Conservation (phyloP, 805 yeast species). For the Hanseniaspora taiwanica region DNA sequence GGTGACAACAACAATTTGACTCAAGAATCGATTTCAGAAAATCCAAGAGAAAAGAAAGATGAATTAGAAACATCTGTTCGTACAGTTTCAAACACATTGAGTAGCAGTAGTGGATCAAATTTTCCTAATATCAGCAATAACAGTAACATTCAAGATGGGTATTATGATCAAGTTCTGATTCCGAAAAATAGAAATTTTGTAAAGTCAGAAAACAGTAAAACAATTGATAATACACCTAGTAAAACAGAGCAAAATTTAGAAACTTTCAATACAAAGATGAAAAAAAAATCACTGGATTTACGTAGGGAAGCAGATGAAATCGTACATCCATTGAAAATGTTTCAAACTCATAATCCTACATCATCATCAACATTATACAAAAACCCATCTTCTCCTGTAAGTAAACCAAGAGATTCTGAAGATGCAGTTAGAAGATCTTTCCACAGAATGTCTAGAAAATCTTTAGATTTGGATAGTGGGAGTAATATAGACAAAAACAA, state of each 20-base stretch:
- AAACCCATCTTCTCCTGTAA: conserved; percentile 57
- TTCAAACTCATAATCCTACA: too few species aligned
- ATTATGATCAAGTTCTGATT: neutral
- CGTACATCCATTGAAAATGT: too few species aligned
- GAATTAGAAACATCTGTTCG: neutral
- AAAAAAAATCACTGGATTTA: conserved; percentile 33
- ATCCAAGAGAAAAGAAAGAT: neutral
- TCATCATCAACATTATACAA: too few species aligned
- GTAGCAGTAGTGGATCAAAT: neutral
- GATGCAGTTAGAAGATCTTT: conserved; percentile 1
- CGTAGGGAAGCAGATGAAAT: too few species aligned
- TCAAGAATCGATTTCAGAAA: neutral
- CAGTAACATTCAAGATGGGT: neutral
- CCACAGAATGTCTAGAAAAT: conserved; percentile 3
- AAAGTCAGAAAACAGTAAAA: neutral
- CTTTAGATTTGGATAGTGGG: conserved; percentile 6
- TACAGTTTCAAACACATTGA: conserved; percentile 1
- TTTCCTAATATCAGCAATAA: neutral
- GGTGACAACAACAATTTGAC: too few species aligned
- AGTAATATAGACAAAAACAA: neutral
- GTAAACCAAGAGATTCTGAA: conserved; percentile 18
- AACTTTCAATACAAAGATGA: too few species aligned
- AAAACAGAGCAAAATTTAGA: too few species aligned
- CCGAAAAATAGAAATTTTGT: neutral
- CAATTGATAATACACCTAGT: neutral